Evolutionary conservation across 441 rosid species (phyloP), one percentile per base, ranked within the genome.

Genomic region (Eruca vesicaria): DNA sequence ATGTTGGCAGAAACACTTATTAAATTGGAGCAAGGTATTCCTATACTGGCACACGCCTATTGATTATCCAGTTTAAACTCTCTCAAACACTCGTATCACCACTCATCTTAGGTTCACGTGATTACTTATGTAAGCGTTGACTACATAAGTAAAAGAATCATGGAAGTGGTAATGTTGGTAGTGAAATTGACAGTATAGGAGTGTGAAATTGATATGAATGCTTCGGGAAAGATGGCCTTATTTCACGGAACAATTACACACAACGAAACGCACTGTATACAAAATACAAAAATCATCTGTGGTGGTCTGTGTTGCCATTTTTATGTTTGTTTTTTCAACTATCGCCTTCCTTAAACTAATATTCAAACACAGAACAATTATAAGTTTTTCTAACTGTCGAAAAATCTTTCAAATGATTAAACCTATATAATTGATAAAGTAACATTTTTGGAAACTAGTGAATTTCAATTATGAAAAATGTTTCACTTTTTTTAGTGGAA

Each of bases 251-350:
- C 71, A 63, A 41, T 69, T 55, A 36, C 65, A 72, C 66, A 72
- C 77, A 72, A 23, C 80, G 77, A 41, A 77, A 78, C 77, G 80
- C 77, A 78, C 80, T 66, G 60, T 35, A 55, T 59, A 35, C 6
- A 35, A 62, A 35, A n/a, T n/a, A n/a, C 11, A 29, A 4, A 29
- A 29, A 29, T 29, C 80, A 72, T 73, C 77, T 78, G 73, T 78
- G 73, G 66, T 77, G 73, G 80, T 77, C 73, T 77, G 43, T 72
- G 77, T 77, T 66, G 63, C 77, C 77, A 77, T 77, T 69, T 71
- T 77, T 15, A 45, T n/a, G 53, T n/a, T 45, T 28, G 4, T 28
- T 4, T 4, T 4, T 28, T 4, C 31, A 28, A 28, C 31, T 28
- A 28, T 28, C 31, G 0, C 4, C 31, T 28, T 23, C 28, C 28